Evolutionary conservation across 2,329 filamentous ascomycete genomes (phyloP).

Genomic region (Pseudogymnoascus sp.): DNA sequence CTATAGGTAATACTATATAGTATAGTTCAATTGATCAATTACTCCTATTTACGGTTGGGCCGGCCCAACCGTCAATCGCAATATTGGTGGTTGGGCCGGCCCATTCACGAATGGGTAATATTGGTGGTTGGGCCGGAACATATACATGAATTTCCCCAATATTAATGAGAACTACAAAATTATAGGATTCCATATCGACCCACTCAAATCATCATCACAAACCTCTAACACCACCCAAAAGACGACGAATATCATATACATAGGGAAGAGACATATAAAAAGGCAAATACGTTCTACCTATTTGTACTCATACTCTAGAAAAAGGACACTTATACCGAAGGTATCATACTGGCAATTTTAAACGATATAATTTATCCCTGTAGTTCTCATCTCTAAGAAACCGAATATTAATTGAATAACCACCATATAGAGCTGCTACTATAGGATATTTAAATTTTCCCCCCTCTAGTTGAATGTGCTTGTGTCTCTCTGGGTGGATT

Average conservation of each 20-base stretch:
- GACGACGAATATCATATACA: too few species aligned
- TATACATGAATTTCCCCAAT: too few species aligned
- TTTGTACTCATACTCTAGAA: not conserved
- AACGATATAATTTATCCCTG: not conserved
- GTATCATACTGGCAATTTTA: not conserved
- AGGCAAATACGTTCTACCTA: not conserved
- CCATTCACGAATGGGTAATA: too few species aligned
- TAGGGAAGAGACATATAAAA: not conserved
- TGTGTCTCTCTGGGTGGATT: constrained; percentile 16
- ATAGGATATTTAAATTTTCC: constrained; percentile 30
- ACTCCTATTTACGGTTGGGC: too few species aligned
- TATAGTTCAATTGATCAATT: too few species aligned
- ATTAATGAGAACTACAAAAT: not conserved
- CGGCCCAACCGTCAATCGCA: too few species aligned
- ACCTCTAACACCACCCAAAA: too few species aligned
- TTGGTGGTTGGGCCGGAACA: too few species aligned
- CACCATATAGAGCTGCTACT: constrained; percentile 29
- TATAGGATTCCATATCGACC: not conserved
- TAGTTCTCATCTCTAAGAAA: too few species aligned
- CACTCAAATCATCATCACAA: not conserved
- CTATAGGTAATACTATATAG: too few species aligned
- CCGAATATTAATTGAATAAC: constrained; percentile 10
- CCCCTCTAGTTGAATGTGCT: constrained; percentile 18
- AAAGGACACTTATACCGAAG: not conserved
- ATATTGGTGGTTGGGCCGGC: too few species aligned